Evolutionary conservation across 768 basidiomycete species (phyloP).

Genomic region (Rhodosporidiobolus sp.): DNA sequence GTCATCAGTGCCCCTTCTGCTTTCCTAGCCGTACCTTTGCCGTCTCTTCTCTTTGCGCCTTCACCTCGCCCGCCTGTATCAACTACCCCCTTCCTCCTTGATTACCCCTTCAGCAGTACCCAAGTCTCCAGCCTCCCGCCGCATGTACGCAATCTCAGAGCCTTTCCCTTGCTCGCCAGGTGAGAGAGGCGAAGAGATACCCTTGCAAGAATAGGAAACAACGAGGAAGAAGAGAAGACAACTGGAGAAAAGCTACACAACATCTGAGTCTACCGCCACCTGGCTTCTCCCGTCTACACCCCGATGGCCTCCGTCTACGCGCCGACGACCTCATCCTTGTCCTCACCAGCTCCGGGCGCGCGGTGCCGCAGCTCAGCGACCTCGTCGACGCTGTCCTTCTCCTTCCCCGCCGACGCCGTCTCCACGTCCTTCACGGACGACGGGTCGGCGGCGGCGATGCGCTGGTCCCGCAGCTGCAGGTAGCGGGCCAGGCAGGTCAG

Average conservation of each 20-base stretch:
- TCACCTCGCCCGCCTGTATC: too few relatives aligned
- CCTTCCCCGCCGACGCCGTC: neutral
- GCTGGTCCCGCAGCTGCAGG: conserved; percentile 21
- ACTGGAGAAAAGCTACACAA: too few relatives aligned
- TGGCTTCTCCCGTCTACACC: too few relatives aligned
- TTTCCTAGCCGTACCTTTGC: neutral
- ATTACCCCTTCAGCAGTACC: neutral
- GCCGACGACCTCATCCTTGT: neutral
- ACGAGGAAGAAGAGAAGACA: too few relatives aligned
- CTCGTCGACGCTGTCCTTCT: neutral
- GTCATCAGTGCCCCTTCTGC: neutral
- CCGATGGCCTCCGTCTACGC: too few relatives aligned
- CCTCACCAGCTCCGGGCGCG: neutral
- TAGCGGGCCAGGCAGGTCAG: neutral
- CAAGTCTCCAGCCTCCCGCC: too few relatives aligned
- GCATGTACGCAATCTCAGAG: too few relatives aligned
- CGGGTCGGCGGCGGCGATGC: neutral
- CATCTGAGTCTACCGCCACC: too few relatives aligned
- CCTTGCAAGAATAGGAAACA: too few relatives aligned
- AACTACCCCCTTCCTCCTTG: neutral
- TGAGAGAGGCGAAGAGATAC: too few relatives aligned
- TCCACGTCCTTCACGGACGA: neutral
- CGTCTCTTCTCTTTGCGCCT: neutral
- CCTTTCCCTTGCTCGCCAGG: too few relatives aligned
- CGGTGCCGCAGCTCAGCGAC: neutral